Conservation (phyloP, 2,329 filamentous ascomycete genomes). For the Thyridium curvatum region DNA sequence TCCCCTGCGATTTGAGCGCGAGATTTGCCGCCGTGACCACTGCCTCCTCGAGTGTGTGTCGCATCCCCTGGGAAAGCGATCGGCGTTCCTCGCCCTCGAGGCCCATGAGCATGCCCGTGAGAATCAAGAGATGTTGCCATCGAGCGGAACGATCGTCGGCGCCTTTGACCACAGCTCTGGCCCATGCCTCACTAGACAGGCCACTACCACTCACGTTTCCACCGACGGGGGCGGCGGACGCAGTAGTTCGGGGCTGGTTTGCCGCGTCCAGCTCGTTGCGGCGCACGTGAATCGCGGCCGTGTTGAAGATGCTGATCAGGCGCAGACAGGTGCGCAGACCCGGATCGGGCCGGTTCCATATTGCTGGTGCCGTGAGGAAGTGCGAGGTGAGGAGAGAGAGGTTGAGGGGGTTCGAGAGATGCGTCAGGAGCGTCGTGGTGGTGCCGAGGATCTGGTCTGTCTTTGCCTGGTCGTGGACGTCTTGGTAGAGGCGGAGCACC, state of each 20-base stretch:
- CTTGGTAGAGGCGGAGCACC: slow-evolving; percentile 54
- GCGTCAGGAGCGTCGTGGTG: slow-evolving; percentile 60
- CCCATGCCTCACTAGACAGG: slow-evolving; percentile 46
- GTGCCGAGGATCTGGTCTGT: slow-evolving; percentile 57
- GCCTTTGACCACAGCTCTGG: slow-evolving; percentile 49
- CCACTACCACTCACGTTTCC: slow-evolving; percentile 19
- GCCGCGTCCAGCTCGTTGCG: slow-evolving; percentile 34
- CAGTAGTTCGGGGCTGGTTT: not conserved
- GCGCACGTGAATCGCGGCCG: slow-evolving; percentile 51
- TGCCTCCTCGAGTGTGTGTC: slow-evolving; percentile 63
- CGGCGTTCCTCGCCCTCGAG: slow-evolving; percentile 60
- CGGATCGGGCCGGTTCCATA: slow-evolving; percentile 56
- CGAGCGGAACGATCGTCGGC: slow-evolving; percentile 54
- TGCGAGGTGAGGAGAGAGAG: slow-evolving; percentile 67
- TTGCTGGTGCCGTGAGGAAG: slow-evolving; percentile 62
- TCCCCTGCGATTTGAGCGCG: slow-evolving; percentile 48
- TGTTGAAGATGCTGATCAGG: slow-evolving; percentile 66
- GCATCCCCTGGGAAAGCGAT: slow-evolving; percentile 57
- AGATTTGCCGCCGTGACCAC: slow-evolving; percentile 71
- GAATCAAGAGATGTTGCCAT: slow-evolving; percentile 80
- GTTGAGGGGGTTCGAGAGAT: slow-evolving; percentile 69
- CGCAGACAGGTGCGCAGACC: slow-evolving; percentile 54
- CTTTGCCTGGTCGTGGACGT: slow-evolving; percentile 41
- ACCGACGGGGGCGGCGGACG: slow-evolving; percentile 21
- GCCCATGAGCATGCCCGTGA: slow-evolving; percentile 73